phyloP scores from a whole-genome alignment of 495 filamentous ascomycete genomes.

The Penicillium pulvis region DNA sequence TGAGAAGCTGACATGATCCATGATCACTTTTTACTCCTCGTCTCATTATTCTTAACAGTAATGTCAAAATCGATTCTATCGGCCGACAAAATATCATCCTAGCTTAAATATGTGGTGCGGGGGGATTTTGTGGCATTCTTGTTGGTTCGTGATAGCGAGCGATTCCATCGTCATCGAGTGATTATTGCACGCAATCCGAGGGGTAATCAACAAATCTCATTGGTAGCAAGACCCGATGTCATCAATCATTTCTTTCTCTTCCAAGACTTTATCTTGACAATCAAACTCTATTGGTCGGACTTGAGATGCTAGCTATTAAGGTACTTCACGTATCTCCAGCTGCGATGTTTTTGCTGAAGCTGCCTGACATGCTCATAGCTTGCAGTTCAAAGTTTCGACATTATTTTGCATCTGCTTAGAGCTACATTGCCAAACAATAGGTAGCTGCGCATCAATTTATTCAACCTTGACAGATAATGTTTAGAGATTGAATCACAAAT shows the following conservation, averaged over 20 bases:
- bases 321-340: neutral
- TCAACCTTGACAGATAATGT: too few species aligned
- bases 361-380: neutral
- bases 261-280: neutral
- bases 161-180: constrained; percentile 15
- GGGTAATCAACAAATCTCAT: neutral
- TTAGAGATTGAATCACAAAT: too few species aligned
- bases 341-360: neutral
- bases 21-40: neutral
- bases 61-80: neutral
- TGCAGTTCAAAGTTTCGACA: too few species aligned
- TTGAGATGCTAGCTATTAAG: neutral
- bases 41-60: neutral
- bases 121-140: neutral
- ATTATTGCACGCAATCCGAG: constrained; percentile 11
- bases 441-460: too few species aligned
- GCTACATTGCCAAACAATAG: too few species aligned
- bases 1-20: too few species aligned
- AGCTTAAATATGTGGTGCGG: neutral
- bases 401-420: too few species aligned
- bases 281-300: neutral
- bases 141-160: constrained; percentile 6
- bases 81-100: neutral
- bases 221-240: neutral
- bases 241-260: neutral